These are phyloP conservation scores for Fusarium sp. DNA, from an alignment of 2,329 filamentous ascomycete genomes.

Conservation along the genomic window DNA sequence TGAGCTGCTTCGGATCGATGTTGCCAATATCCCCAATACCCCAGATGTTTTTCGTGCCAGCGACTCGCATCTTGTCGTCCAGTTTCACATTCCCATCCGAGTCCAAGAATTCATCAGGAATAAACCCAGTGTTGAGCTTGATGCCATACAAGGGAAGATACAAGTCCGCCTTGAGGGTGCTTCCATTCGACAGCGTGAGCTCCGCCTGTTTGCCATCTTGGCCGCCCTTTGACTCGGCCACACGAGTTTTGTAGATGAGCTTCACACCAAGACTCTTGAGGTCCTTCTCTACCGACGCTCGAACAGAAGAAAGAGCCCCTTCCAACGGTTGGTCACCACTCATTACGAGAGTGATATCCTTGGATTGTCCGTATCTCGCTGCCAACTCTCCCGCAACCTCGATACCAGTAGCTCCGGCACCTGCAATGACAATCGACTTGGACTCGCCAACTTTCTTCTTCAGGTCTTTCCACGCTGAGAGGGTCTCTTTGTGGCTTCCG, in stretches of 20 bases:
- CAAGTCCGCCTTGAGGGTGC: constrained; percentile 50
- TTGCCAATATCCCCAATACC: constrained; percentile 57
- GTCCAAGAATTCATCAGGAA: constrained; percentile 51
- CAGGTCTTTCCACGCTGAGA: constrained; percentile 50
- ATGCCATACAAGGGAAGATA: constrained; percentile 61
- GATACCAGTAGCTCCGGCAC: constrained; percentile 53
- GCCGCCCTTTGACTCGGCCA: constrained; percentile 36
- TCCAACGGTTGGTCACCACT: constrained; percentile 37
- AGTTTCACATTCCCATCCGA: constrained; percentile 48
- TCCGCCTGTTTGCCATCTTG: constrained; percentile 13
- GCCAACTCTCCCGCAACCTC: constrained; percentile 54
- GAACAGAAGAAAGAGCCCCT: constrained; percentile 45
- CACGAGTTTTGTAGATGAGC: constrained; percentile 49
- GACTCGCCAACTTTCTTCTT: constrained; percentile 37
- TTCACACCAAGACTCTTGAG: constrained; percentile 44
- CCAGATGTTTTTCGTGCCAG: constrained; percentile 54
- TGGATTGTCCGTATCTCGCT: constrained; percentile 45
- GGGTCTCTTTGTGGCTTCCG: constrained; percentile 58
- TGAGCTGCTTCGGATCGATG: constrained; percentile 54
- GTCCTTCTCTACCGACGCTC: constrained; percentile 41
- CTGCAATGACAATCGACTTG: constrained; percentile 53
- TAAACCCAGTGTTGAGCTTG: constrained; percentile 56
- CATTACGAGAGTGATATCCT: constrained; percentile 44
- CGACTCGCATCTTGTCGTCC: constrained; percentile 49
- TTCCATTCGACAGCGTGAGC: constrained; percentile 48